Evolutionary conservation across 1,139 yeast species (phyloP), one percentile per base, ranked within the genome.

Genomic region (Pichia sp.): DNA sequence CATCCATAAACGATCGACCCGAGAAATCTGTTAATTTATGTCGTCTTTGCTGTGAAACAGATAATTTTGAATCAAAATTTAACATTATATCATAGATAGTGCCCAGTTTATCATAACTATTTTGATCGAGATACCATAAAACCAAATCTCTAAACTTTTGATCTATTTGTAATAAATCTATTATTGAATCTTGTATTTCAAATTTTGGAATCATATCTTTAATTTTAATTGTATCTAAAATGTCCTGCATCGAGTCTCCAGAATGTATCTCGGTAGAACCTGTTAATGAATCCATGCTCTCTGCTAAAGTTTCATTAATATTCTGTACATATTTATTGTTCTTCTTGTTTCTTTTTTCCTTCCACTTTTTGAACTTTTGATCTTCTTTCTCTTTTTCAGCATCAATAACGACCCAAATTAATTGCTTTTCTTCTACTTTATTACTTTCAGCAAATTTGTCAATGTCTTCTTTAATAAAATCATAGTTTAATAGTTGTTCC

Each of bases 41-140:
- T 9, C 34, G 34, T 7, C 48, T 32, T 34, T 44, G 44, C 6
- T 44, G 5, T 2, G 9, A 11, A 2, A 9, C 4, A 1, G 48
- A 37, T 26, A 46, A 7, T 4, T 29, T 2, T 0, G 45, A 27
- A 44, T 46, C 36, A 34, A 47, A 39, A 58, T 62, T 43, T 45
- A 56, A 26, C 39, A 72, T 59, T 5, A 73, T 57, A 34, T 67
- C 70, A 29, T 65, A 58, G 37, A 73, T 54, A 2, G 72, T 57
- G 31, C 56, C 57, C 3, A 58, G 43, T 34, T 64, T 58, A 41
- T 65, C 60, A 10, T 61, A 59, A 1, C 59, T 45, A 37, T 58
- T 56, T 40, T 50, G 47, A 4, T 36, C 40, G 9, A 53, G 48
- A 39, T 52, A 55, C 29, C 45, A 45, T 10, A 47, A 53, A 11